Conservation (phyloP, 2,329 filamentous ascomycete genomes). For the Paecilomyces fulvus region DNA sequence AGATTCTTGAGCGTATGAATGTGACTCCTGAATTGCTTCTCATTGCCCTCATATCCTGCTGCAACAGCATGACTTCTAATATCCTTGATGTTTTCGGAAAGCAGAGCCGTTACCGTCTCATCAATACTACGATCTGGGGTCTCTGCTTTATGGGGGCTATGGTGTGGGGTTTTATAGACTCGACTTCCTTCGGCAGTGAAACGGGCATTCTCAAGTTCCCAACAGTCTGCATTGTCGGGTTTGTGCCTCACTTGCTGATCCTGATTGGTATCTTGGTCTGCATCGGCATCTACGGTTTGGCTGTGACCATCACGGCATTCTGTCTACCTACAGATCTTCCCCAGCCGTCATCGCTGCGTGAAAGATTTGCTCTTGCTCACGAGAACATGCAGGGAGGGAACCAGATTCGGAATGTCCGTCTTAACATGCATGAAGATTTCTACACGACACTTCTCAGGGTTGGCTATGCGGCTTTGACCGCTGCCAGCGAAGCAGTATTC, state of each 20-base stretch:
- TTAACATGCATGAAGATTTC: constrained; percentile 87
- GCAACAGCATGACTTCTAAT: constrained; percentile 83
- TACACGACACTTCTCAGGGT: constrained; percentile 82
- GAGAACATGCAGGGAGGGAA: constrained; percentile 88
- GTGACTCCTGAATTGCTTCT: constrained; percentile 82
- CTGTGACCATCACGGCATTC: constrained; percentile 66
- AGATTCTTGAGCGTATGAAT: constrained; percentile 73
- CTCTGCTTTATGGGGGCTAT: constrained; percentile 83
- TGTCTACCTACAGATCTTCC: constrained; percentile 49
- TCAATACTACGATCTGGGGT: constrained; percentile 85
- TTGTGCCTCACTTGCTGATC: constrained; percentile 88
- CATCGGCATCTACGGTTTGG: constrained; percentile 65
- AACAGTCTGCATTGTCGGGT: constrained; percentile 89
- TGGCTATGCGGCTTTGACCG: constrained; percentile 81
- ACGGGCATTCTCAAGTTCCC: constrained; percentile 72
- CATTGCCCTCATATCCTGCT: constrained; percentile 76
- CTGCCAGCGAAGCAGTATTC: constrained; percentile 92
- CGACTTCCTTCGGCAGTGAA: constrained; percentile 36
- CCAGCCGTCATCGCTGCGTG: constrained; percentile 39
- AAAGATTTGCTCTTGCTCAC: constrained; percentile 64
- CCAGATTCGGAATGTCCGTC: constrained; percentile 68
- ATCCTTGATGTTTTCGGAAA: constrained; percentile 70
- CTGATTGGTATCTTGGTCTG: constrained; percentile 70
- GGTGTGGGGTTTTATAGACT: constrained; percentile 58
- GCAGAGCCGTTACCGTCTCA: constrained; percentile 68